These are phyloP conservation scores for Suhomyces bolitotheri DNA, from an alignment of 1,139 yeast species.

Conservation along the genomic window DNA sequence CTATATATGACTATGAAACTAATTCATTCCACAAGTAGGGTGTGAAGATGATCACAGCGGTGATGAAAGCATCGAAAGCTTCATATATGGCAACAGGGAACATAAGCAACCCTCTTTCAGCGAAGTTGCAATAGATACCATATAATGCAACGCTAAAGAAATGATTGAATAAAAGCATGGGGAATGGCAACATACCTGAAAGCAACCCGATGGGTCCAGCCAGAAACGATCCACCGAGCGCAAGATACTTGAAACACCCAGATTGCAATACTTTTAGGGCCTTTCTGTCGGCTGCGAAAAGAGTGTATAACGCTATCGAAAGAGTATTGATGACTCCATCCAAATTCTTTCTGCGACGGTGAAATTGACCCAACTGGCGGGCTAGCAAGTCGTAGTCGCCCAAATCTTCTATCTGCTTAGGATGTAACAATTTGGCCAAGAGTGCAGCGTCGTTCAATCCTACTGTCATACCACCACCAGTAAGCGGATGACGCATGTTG, in stretches of 20 bases:
- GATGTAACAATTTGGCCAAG: conserved; percentile 59
- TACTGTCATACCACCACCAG: conserved; percentile 99
- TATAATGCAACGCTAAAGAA: conserved; percentile 90
- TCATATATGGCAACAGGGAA: conserved; percentile 74
- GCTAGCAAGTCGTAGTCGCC: conserved; percentile 55
- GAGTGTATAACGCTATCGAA: conserved; percentile 83
- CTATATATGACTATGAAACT: conserved; percentile 15
- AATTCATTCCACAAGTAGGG: conserved; percentile 66
- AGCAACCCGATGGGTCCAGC: conserved; percentile 80
- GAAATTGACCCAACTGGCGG: conserved; percentile 63
- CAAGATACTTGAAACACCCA: conserved; percentile 88
- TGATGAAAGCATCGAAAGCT: conserved; percentile 63
- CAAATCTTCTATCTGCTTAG: conserved; percentile 58
- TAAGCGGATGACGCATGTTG: conserved; percentile 96
- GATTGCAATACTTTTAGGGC: conserved; percentile 69
- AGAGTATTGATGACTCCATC: conserved; percentile 87
- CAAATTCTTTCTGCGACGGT: conserved; percentile 70
- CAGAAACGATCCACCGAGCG: conserved; percentile 79
- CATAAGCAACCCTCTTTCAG: conserved; percentile 62
- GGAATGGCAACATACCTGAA: conserved; percentile 78
- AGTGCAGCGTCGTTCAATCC: conserved; percentile 85
- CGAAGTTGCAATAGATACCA: conserved; percentile 69
- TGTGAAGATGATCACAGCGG: conserved; percentile 77
- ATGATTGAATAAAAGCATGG: conserved; percentile 73
- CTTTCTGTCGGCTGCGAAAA: conserved; percentile 82